Evolutionary conservation across 2,329 filamentous ascomycete genomes (phyloP).

Genomic region (Nigrograna mackinnonii): DNA sequence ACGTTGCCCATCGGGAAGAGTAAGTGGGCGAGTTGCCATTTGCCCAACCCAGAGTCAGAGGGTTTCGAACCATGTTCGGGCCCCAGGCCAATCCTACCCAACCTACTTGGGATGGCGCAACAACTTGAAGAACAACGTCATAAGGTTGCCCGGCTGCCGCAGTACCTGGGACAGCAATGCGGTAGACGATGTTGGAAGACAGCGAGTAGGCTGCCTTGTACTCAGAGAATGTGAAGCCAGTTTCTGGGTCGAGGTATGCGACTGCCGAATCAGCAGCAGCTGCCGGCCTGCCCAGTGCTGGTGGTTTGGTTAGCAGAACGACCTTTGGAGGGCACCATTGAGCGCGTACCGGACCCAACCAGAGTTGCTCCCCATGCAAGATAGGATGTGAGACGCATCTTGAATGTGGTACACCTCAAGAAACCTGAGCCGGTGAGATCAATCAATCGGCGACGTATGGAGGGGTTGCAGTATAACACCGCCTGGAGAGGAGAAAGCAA

Average conservation of each 20-base stretch:
- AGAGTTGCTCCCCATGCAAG: conserved; percentile 19
- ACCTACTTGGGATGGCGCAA: conserved; percentile 27
- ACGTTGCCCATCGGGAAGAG: conserved; percentile 35
- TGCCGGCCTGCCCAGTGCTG: conserved; percentile 20
- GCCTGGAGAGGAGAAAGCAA: conserved; percentile 6
- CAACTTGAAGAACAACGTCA: conserved; percentile 31
- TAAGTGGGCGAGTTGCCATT: conserved; percentile 27
- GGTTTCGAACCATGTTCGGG: conserved; percentile 34
- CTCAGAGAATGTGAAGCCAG: conserved; percentile 38
- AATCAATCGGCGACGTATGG: conserved; percentile 9
- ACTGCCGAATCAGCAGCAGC: conserved; percentile 11
- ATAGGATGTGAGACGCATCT: conserved; percentile 23
- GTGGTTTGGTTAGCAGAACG: conserved; percentile 4
- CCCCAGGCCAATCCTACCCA: conserved; percentile 36
- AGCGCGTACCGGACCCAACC: conserved; percentile 20
- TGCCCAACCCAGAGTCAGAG: conserved; percentile 31
- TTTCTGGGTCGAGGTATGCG: conserved; percentile 28
- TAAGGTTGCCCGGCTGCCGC: conserved; percentile 20
- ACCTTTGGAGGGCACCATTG: background rate
- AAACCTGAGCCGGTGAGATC: conserved; percentile 2
- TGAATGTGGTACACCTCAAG: conserved; percentile 4
- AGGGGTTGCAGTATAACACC: conserved; percentile 5
- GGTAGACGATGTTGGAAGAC: conserved; percentile 26
- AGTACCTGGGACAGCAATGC: conserved; percentile 28
- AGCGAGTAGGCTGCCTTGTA: conserved; percentile 31